These are phyloP conservation scores for Talaromyces sp. DNA, from an alignment of 2,329 filamentous ascomycete species.

Conservation along the genomic window DNA sequence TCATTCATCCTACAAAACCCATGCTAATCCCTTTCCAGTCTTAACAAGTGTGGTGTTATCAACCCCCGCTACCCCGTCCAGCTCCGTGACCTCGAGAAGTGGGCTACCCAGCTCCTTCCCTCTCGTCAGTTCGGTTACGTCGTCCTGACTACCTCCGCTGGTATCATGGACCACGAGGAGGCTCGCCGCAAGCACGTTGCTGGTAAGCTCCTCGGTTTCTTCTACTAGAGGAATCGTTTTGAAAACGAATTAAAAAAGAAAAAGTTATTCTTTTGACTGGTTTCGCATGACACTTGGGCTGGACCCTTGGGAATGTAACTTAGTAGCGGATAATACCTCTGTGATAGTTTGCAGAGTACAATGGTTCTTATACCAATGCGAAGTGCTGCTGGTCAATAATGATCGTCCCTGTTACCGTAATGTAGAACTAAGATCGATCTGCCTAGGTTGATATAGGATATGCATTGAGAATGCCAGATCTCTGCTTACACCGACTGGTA, in stretches of 20 bases:
- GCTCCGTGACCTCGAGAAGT: constrained; percentile 97
- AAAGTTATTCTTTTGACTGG: constrained; percentile 33
- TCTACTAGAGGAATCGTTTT: constrained; percentile 70
- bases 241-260: constrained; percentile 28
- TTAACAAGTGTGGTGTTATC: constrained; percentile 99
- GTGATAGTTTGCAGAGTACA: constrained; percentile 28
- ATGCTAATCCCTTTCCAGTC: constrained; percentile 42
- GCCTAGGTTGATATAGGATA: too few species aligned
- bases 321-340: constrained; percentile 26
- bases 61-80: constrained; percentile 99
- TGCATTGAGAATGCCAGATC: too few species aligned
- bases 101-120: constrained; percentile 98
- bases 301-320: constrained; percentile 31
- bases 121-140: constrained; percentile 99
- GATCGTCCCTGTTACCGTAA: not conserved
- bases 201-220: constrained; percentile 99
- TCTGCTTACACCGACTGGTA: too few species aligned
- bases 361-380: constrained; percentile 23
- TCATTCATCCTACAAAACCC: not conserved
- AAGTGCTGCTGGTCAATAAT: constrained; percentile 25
- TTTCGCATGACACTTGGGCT: constrained; percentile 26
- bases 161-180: constrained; percentile 99
- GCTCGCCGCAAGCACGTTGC: constrained; percentile 98
- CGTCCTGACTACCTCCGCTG: constrained; percentile 97
- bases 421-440: not conserved